phyloP scores from a whole-genome alignment of 176 grass and related monocot genomes.

The Phragmites australis region DNA sequence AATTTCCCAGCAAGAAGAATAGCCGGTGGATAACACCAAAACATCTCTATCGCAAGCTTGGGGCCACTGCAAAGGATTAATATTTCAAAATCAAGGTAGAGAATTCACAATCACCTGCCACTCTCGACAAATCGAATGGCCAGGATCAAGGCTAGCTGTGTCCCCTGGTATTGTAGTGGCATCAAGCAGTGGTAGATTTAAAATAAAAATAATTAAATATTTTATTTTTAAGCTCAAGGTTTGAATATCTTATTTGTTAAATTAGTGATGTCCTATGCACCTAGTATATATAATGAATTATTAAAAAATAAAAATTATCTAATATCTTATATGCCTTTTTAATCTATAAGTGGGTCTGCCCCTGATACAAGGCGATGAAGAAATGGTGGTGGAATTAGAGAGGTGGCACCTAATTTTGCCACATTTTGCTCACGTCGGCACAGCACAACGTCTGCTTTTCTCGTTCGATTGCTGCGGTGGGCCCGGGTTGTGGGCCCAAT shows the following conservation, averaged over 20 bases:
- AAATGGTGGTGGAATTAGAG: neutral
- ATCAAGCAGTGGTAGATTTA: no score
- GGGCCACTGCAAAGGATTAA: neutral
- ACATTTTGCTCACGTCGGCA: slow-evolving; percentile 14
- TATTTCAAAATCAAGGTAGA: neutral
- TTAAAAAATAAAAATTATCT: no score
- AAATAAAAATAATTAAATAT: no score
- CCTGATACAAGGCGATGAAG: neutral
- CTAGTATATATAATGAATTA: no score
- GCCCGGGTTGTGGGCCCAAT: neutral
- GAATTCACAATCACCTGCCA: neutral
- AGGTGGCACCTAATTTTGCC: slow-evolving; percentile 21
- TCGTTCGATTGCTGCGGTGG: neutral
- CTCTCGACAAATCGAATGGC: neutral
- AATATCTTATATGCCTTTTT: no score
- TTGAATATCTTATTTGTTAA: no score
- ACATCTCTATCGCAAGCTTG: neutral
- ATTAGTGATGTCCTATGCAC: no score
- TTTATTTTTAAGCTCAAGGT: no score
- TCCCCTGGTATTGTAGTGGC: neutral
- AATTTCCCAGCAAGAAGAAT: neutral
- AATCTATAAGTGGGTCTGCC: no score
- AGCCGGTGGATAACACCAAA: neutral
- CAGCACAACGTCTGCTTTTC: slow-evolving; percentile 6
- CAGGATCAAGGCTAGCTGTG: neutral